Conservation (phyloP, 495 filamentous ascomycete species). For the Aspergillus incahuasiensis region DNA sequence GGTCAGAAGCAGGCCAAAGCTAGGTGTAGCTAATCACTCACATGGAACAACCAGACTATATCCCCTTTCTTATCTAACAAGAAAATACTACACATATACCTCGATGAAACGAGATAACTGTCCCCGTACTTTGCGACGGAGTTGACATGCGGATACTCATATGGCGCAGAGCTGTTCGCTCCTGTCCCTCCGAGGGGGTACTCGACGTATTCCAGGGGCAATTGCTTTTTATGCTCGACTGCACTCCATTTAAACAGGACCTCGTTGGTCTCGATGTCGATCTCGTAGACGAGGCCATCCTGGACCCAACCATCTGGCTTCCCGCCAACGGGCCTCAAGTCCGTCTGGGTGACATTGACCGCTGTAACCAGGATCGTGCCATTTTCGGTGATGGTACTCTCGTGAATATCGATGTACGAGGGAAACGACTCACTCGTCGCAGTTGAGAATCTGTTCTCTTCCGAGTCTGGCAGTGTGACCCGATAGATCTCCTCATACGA, state of each 20-base stretch:
- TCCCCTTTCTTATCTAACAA: constrained; percentile 26
- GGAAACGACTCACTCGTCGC: constrained; percentile 14
- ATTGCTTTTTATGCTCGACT: constrained; percentile 25
- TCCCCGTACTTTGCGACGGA: constrained; percentile 32
- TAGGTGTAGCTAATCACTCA: constrained; percentile 10
- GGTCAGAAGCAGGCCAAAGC: neutral
- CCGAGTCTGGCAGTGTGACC: constrained; percentile 18
- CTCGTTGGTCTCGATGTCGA: constrained; percentile 36
- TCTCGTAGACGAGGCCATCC: constrained; percentile 47
- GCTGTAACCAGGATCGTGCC: constrained; percentile 50
- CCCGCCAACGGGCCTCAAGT: constrained; percentile 40
- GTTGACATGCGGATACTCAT: constrained; percentile 40
- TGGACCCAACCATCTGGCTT: constrained; percentile 45
- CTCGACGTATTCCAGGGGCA: constrained; percentile 13
- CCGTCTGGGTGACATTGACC: constrained; percentile 43
- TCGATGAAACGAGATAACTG: constrained; percentile 31
- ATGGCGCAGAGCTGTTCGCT: constrained; percentile 23
- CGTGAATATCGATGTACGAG: constrained; percentile 36
- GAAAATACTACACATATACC: constrained; percentile 35
- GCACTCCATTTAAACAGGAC: constrained; percentile 37
- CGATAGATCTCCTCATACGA: constrained; percentile 40
- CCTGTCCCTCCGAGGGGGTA: constrained; percentile 14
- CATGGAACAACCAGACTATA: constrained; percentile 37
- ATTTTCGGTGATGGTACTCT: constrained; percentile 37
- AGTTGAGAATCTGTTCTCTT: constrained; percentile 21